phyloP scores from a whole-genome alignment of 495 filamentous ascomycete genomes.

The Neurospora sublineolata region DNA sequence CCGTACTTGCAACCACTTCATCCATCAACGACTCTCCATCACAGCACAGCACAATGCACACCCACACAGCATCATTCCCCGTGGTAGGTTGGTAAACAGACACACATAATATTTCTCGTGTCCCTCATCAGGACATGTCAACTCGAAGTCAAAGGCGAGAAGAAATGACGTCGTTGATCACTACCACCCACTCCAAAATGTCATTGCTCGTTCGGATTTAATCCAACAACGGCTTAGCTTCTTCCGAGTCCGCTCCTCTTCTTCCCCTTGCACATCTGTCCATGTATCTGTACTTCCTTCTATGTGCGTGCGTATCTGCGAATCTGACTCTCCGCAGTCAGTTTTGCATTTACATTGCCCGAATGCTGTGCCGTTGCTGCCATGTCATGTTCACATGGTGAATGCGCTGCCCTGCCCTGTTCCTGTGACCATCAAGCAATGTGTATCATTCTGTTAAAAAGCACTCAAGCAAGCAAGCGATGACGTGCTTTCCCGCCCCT shows the following conservation, averaged over 20 bases:
- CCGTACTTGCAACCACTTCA: no score
- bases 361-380: not conserved
- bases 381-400: not conserved
- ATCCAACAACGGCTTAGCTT: not conserved
- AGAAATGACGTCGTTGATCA: not conserved
- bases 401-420: not conserved
- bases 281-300: no score
- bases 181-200: no score
- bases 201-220: not conserved
- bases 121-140: not conserved
- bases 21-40: no score
- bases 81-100: no score
- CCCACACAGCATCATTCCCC: no score
- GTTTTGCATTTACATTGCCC: not conserved
- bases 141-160: not conserved
- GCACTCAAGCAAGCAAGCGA: not conserved
- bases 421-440: not conserved
- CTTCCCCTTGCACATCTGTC: no score
- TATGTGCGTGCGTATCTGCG: no score
- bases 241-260: no score
- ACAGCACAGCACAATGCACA: no score
- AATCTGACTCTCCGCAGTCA: not conserved
- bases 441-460: not conserved
- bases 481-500: no score
- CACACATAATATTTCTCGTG: not conserved